These are phyloP conservation scores for Tetrahymena elliotti DNA, from an alignment of 73 alveolate genomes.

Conservation along the genomic window DNA sequence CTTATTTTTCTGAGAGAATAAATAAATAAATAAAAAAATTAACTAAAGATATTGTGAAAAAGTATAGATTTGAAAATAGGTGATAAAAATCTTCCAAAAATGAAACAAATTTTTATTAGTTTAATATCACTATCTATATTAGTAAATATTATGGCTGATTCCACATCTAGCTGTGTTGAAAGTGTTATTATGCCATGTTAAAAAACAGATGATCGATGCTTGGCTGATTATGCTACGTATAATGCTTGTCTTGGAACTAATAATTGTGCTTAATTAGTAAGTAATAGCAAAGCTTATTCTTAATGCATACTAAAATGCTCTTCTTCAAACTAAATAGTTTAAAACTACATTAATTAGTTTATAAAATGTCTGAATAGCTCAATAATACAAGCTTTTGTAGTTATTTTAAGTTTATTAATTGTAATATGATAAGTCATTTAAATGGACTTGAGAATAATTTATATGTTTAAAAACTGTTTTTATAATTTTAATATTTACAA, in stretches of 20 bases:
- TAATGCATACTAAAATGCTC: not conserved
- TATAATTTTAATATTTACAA: too few species aligned
- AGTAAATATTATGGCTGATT: not conserved
- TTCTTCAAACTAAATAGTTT: not conserved
- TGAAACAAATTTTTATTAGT: not conserved
- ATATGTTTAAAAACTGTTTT: too few species aligned
- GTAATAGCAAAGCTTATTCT: not conserved
- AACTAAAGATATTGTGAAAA: too few species aligned
- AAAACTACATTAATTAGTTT: too few species aligned
- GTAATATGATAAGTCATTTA: too few species aligned
- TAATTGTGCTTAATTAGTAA: not conserved
- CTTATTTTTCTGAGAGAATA: too few species aligned
- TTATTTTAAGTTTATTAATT: too few species aligned
- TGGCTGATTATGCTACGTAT: not conserved
- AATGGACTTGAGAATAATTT: too few species aligned
- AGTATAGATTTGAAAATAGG: too few species aligned
- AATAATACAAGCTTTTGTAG: not conserved
- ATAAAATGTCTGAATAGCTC: not conserved
- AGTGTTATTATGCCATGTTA: not conserved
- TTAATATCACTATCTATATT: too few species aligned
- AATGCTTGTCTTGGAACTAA: not conserved
- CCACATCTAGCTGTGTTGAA: not conserved
- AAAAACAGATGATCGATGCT: not conserved
- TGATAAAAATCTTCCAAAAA: too few species aligned
- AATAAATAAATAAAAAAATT: too few species aligned